These are phyloP conservation scores for Kluyveromyces sp. DNA, from an alignment of 1,139 yeast species.

Conservation along the genomic window DNA sequence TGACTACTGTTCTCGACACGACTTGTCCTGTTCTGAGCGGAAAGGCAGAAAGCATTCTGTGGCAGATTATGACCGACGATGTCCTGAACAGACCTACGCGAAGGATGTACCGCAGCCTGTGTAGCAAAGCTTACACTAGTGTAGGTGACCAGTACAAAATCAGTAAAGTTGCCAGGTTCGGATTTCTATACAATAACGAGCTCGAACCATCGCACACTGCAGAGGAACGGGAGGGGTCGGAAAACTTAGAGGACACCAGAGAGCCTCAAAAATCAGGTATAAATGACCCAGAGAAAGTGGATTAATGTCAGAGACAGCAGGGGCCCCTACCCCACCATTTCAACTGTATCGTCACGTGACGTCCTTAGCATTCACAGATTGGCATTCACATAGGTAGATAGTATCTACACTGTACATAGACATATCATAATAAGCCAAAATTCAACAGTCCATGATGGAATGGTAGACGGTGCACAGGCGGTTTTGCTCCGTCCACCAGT, in stretches of 20 bases:
- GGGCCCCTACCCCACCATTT: too few relatives aligned
- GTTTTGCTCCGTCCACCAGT: too few relatives aligned
- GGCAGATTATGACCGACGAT: conserved; percentile 12
- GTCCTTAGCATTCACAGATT: too few relatives aligned
- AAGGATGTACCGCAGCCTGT: conserved; percentile 17
- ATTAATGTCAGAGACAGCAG: too few relatives aligned
- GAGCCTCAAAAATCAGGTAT: too few relatives aligned
- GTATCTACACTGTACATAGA: neutral
- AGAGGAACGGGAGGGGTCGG: neutral
- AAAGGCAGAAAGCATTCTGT: conserved; percentile 11
- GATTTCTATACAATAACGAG: neutral
- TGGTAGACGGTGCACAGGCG: too few relatives aligned
- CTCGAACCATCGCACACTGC: neutral
- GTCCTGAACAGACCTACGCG: conserved; percentile 9
- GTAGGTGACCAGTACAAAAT: conserved; percentile 6
- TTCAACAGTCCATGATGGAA: too few relatives aligned
- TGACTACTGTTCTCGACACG: conserved; percentile 12
- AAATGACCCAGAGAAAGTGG: too few relatives aligned
- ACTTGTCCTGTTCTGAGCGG: conserved; percentile 15
- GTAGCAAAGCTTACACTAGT: conserved; percentile 17
- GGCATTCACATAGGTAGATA: too few relatives aligned
- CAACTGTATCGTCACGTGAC: too few relatives aligned
- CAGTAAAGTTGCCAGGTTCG: conserved; percentile 6
- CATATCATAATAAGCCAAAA: too few relatives aligned
- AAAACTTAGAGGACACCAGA: neutral